phyloP scores from a whole-genome alignment of 441 rosid genomes.

The Raphanus hybrid region DNA sequence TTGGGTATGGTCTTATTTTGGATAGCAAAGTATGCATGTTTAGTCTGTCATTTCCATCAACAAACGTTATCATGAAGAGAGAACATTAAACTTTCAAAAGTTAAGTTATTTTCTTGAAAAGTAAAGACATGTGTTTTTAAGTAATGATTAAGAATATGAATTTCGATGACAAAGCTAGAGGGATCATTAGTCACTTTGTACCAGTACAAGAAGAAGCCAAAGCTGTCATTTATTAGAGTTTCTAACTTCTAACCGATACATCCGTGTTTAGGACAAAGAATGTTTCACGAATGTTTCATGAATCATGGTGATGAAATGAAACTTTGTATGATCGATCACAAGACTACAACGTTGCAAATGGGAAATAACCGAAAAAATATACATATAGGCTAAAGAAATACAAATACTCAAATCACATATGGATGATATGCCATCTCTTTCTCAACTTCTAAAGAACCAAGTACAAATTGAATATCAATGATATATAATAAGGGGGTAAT shows the following conservation, averaged over 20 bases:
- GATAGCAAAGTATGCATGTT: constrained; percentile 27
- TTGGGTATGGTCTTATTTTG: no score
- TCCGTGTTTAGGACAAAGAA: constrained; percentile 25
- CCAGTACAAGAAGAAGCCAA: constrained; percentile 30
- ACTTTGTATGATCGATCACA: constrained; percentile 3
- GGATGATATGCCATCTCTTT: constrained; percentile 33
- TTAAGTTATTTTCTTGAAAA: constrained; percentile 35
- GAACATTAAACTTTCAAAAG: constrained; percentile 45
- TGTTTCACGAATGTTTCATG: neutral
- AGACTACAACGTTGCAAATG: neutral
- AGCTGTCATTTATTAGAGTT: constrained; percentile 33
- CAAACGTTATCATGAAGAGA: constrained; percentile 46
- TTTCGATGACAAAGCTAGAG: constrained; percentile 23
- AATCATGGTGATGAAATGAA: constrained; percentile 3
- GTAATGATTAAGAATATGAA: constrained; percentile 40
- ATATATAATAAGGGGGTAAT: constrained; percentile 25
- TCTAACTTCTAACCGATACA: constrained; percentile 28
- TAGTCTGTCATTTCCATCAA: constrained; percentile 37
- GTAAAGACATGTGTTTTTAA: constrained; percentile 24
- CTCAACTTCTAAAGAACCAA: constrained; percentile 54
- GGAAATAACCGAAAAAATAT: neutral
- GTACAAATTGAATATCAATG: constrained; percentile 48
- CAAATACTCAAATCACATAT: constrained; percentile 25
- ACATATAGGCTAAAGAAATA: constrained; percentile 30
- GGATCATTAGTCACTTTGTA: constrained; percentile 37